Conservation (phyloP, 768 basidiomycete genomes). For the Kwoniella heveanensis region DNA sequence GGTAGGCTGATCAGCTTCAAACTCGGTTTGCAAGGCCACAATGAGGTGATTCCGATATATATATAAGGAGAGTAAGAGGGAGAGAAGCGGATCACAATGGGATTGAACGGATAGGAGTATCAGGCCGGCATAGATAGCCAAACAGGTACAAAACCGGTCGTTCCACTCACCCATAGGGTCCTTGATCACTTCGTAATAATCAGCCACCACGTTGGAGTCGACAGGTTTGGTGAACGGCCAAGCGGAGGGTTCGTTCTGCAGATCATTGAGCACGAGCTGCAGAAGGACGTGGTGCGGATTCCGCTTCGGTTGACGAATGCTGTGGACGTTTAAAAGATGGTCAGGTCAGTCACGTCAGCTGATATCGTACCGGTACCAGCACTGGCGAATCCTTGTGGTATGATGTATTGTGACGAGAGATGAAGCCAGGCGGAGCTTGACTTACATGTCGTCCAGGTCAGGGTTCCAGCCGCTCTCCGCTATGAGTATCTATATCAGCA, state of each 20-base stretch:
- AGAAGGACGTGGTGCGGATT: slow-evolving; percentile 67
- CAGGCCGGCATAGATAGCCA: no score
- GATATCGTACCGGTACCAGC: no score
- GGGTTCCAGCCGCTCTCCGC: slow-evolving; percentile 92
- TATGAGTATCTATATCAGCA: slow-evolving; percentile 51
- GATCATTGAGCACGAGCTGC: slow-evolving; percentile 74
- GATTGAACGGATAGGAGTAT: no score
- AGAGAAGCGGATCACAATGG: not conserved
- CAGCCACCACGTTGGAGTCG: slow-evolving; percentile 72
- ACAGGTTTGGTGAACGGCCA: slow-evolving; percentile 91
- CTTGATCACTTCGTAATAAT: slow-evolving; percentile 87
- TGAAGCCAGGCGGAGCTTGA: slow-evolving; percentile 8
- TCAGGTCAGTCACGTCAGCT: no score
- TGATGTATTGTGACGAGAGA: not conserved
- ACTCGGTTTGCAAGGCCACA: no score
- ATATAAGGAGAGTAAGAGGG: not conserved
- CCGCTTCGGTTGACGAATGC: slow-evolving; percentile 58
- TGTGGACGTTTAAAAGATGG: slow-evolving; percentile 18
- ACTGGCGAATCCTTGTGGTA: no score
- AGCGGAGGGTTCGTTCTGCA: slow-evolving; percentile 73
- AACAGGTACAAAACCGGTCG: no score
- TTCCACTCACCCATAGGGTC: slow-evolving; percentile 88
- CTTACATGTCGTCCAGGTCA: slow-evolving; percentile 73
- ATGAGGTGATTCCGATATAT: no score
- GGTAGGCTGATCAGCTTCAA: no score